Conservation (phyloP, 1,139 yeast species). For the Yarrowia galli region DNA sequence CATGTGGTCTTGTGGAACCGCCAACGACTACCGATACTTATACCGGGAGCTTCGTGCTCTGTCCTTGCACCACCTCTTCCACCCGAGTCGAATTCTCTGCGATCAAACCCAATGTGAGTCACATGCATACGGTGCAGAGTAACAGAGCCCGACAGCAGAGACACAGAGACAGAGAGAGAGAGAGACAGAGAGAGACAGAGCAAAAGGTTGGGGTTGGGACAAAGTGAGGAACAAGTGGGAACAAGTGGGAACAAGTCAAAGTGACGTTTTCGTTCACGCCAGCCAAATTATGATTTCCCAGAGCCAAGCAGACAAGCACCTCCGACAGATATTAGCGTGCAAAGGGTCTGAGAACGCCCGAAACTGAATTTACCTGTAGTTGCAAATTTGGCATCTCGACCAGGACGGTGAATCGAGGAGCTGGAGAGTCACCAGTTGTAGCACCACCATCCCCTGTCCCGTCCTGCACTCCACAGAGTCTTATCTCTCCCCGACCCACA, state of each 20-base stretch:
- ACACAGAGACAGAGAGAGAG: not conserved
- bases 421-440: too few species aligned
- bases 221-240: too few species aligned
- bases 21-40: too few species aligned
- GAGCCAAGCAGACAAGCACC: not conserved
- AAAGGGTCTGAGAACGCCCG: not conserved
- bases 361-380: conserved; percentile 13
- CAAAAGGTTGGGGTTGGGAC: too few species aligned
- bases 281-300: not conserved
- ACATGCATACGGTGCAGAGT: conserved; percentile 5
- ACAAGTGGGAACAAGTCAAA: conserved; percentile 25
- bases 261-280: conserved; percentile 28
- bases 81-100: conserved; percentile 11
- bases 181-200: conserved; percentile 20
- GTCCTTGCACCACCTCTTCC: too few species aligned
- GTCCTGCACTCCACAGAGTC: conserved; percentile 13
- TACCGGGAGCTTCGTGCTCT: too few species aligned
- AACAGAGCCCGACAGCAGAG: too few species aligned
- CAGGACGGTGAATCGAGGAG: not conserved
- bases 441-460: not conserved
- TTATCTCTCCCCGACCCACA: conserved; percentile 28
- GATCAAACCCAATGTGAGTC: conserved; percentile 22
- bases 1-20: too few species aligned
- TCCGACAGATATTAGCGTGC: not conserved
- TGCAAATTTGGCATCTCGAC: not conserved